Evolutionary conservation across 495 filamentous ascomycete genomes (phyloP), one percentile per base, ranked within the genome.

Genomic region (Penicillium desertorum): DNA sequence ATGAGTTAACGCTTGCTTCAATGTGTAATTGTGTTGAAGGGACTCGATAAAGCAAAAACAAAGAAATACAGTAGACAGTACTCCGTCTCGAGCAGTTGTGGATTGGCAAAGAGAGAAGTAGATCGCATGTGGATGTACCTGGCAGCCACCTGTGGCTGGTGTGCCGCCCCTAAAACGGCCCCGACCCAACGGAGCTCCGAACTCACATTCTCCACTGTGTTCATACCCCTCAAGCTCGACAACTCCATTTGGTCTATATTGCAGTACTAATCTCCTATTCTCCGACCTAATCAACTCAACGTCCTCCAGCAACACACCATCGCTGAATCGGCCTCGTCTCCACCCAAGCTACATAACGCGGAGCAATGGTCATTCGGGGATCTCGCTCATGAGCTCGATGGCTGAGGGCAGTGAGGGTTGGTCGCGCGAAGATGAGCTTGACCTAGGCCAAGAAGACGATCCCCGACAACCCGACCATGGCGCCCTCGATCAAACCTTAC

Each of bases 371-470:
- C 73, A 74, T 71, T 71, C 71, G 62, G 67, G 63, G 61, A 69
- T 62, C 49, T 62, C 64, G 70, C 75, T 70, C 73, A 79, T 79
- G 76, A 77, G 76, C 76, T 77, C 74, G 73, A 78, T 69, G 74
- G 70, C 73, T 64, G 75, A 78, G 75, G 71, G 71, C 73, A 74
- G 63, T 61, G 70, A 74, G 67, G 74, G 66, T 56, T 65, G 74
- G 73, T 68, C 64, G 70, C 70, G 67, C 67, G 75, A 78, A 68
- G 76, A 78, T 69, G 73, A 76, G 70, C 74, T 78, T 64, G 76
- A 78, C 61, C 67, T 77, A 61, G 75, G 73, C 43, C 69, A 69
- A 45, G 69, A 74, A 36, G 68, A 71, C 36, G 65, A 71, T 36
- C 56, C 56, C 37, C 63, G 52, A 27, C 58, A 56, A 43, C 55